Conservation (phyloP, 805 yeast species). For the Yamadazyma olivae region DNA sequence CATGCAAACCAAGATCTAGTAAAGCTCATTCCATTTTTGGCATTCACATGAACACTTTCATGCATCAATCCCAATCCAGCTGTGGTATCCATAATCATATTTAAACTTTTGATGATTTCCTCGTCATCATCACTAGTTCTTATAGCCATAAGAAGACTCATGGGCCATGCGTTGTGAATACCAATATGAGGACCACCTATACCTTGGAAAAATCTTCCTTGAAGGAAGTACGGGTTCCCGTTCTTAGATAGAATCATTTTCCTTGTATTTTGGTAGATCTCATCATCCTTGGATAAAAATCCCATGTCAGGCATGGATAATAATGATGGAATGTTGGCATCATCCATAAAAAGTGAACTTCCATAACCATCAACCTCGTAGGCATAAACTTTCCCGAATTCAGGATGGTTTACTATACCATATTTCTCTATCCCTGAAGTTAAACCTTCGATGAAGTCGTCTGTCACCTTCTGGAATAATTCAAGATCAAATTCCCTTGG, state of each 20-base stretch:
- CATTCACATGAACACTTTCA: constrained; percentile 70
- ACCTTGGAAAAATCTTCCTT: constrained; percentile 65
- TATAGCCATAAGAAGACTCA: constrained; percentile 73
- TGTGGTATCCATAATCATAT: constrained; percentile 56
- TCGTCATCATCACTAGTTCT: constrained; percentile 71
- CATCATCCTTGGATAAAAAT: constrained; percentile 47
- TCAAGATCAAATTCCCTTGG: background rate
- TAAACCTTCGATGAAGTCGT: constrained; percentile 40
- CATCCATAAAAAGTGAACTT: constrained; percentile 73
- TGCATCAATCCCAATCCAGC: constrained; percentile 80
- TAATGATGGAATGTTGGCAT: constrained; percentile 84
- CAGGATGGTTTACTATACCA: constrained; percentile 67
- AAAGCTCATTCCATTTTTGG: constrained; percentile 42
- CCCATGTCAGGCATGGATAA: constrained; percentile 81
- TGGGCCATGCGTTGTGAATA: constrained; percentile 81
- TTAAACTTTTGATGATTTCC: constrained; percentile 54
- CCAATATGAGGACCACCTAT: constrained; percentile 94
- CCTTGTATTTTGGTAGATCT: constrained; percentile 73
- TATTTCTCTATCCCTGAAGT: constrained; percentile 54
- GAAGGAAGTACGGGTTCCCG: constrained; percentile 77
- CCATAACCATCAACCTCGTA: constrained; percentile 91
- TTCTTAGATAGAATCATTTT: constrained; percentile 63
- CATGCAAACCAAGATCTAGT: constrained; percentile 93
- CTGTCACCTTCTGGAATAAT: constrained; percentile 17
- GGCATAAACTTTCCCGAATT: constrained; percentile 76